phyloP scores from a whole-genome alignment of 805 yeast genomes.

The Kurtzmaniella cleridarum region DNA sequence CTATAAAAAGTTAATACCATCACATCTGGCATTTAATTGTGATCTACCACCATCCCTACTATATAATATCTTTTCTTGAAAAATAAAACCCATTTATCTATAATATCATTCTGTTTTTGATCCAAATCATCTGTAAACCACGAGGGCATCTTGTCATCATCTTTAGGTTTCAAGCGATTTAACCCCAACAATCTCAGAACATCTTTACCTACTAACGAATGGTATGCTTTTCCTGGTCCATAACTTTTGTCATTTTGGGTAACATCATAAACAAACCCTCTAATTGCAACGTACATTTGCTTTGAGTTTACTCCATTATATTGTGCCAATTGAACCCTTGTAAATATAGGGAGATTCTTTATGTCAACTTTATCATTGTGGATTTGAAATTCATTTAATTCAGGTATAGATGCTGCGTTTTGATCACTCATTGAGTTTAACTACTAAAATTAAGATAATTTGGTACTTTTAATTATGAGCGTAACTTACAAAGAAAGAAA shows the following conservation, averaged over 20 bases:
- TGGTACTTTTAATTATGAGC: no score
- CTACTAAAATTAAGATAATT: no score
- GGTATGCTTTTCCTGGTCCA: conserved; percentile 74
- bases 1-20: no score
- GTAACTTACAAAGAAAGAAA: no score
- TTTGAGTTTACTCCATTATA: conserved; percentile 27
- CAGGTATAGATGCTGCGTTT: no score
- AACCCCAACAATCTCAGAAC: conserved; percentile 73
- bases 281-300: conserved; percentile 65
- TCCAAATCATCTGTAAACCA: conserved; percentile 50
- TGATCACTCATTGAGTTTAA: no score
- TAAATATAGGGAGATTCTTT: conserved; percentile 24
- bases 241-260: conserved; percentile 58
- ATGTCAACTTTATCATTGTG: conserved; percentile 28
- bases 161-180: conserved; percentile 34
- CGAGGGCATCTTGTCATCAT: conserved; percentile 14
- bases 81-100: conserved; percentile 75
- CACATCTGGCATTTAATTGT: no score
- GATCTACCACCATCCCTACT: conserved; percentile 34
- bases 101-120: conserved; percentile 53
- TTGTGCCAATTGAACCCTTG: conserved; percentile 25
- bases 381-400: conserved; percentile 16
- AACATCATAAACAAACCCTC: conserved; percentile 77
- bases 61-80: conserved; percentile 40
- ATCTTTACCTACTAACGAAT: conserved; percentile 69